Evolutionary conservation across 169 alveolate genomes (phyloP), one percentile per base, ranked within the genome.

Genomic region (Plasmodium gonderi): DNA sequence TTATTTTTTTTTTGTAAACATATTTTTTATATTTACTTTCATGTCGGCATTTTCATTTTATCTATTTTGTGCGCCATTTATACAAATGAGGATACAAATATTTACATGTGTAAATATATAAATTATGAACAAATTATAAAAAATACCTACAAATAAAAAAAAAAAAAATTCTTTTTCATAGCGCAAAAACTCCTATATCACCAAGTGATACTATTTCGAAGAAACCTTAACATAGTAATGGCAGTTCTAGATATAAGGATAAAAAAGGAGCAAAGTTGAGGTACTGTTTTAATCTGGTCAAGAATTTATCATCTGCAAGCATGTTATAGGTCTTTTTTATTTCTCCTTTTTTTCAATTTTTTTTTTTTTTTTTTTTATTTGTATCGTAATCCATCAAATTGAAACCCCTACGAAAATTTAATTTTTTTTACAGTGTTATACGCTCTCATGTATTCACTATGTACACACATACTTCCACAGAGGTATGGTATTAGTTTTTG

Each of bases 151-250:
- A n/a, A n/a, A n/a, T 60, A 36, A 60, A 60, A 60, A 54, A 54
- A 51, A 51, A 14, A 51, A 54, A 54, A 60, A 60, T 54, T 47
- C 65, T 36, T 33, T 47, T 83, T 72, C 44, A 40, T 76, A 83
- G 92, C 23, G 49, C 92, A 12, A 69, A 83, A 33, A 12, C 92
- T 42, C 54, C 67, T 12, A 83, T 69, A 69, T 14, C 76, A 12
- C 75, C 92, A 45, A 33, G 67, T 17, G 75, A 51, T 60, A 3
- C 42, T 17, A 40, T 40, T 31, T 45, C 81, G 17, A 33, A 49
- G 33, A 83, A 83, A 17, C 31, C 92, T 23, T 29, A 29, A 45
- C 75, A 69, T n/a, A 51, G 44, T 64, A 49, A 17, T 14, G 65
- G 79, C 23, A 40, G 23, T 49, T 47, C 26, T 17, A 69, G 40